Evolutionary conservation across 805 yeast species (phyloP).

Genomic region (Saturnispora gosingensis): DNA sequence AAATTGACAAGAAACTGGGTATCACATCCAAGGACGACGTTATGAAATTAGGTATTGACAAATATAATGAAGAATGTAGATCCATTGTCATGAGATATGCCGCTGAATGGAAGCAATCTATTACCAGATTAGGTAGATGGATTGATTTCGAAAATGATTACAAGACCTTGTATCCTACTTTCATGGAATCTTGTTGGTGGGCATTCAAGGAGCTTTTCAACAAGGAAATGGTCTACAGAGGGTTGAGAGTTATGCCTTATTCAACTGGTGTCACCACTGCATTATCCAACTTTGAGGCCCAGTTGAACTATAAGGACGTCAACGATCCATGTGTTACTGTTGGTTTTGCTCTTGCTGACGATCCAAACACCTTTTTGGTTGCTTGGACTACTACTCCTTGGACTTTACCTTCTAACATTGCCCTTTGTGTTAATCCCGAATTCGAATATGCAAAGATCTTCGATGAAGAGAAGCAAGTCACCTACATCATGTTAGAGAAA

Average conservation of each 20-base stretch:
- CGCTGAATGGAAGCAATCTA: slow-evolving; percentile 86
- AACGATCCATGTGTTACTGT: slow-evolving; percentile 93
- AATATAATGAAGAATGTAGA: slow-evolving; percentile 91
- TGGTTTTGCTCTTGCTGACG: slow-evolving; percentile 73
- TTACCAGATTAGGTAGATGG: slow-evolving; percentile 97
- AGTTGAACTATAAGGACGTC: slow-evolving; percentile 95
- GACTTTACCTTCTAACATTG: slow-evolving; percentile 94
- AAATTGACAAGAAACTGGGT: slow-evolving; percentile 94
- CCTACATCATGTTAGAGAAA: slow-evolving; percentile 78
- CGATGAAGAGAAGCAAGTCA: slow-evolving; percentile 76
- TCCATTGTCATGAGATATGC: slow-evolving; percentile 97
- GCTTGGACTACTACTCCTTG: slow-evolving; percentile 99
- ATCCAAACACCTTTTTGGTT: slow-evolving; percentile 73
- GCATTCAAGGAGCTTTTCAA: slow-evolving; percentile 82
- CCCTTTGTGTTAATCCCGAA: slow-evolving; percentile 83
- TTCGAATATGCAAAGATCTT: slow-evolving; percentile 86
- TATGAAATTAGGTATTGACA: slow-evolving; percentile 84
- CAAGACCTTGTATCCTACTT: slow-evolving; percentile 89
- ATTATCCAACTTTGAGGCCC: slow-evolving; percentile 95
- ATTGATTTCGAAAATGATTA: slow-evolving; percentile 98
- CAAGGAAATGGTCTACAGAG: slow-evolving; percentile 86
- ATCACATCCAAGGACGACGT: slow-evolving; percentile 93
- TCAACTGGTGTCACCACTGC: slow-evolving; percentile 97
- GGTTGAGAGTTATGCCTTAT: slow-evolving; percentile 97
- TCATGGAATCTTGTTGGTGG: slow-evolving; percentile 99